These are phyloP conservation scores for Phytopythium boreale DNA, from an alignment of 352 stramenopile species.

Conservation along the genomic window DNA sequence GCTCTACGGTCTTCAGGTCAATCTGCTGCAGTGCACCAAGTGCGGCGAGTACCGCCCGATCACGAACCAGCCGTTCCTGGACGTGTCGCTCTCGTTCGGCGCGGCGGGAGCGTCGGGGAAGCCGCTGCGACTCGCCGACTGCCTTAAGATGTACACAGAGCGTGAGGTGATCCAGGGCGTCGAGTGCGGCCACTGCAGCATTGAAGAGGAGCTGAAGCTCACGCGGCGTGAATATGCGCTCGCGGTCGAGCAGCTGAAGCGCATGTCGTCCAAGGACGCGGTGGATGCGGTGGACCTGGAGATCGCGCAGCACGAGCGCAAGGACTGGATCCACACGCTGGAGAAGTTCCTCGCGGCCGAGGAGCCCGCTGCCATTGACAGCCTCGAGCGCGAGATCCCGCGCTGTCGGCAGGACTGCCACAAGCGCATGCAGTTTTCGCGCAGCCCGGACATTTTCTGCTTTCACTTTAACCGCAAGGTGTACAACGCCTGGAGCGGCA, in stretches of 20 bases:
- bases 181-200: slow-evolving; percentile 73
- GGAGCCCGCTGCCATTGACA: slow-evolving; percentile 29
- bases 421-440: slow-evolving; percentile 77
- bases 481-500: slow-evolving; percentile 62
- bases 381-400: slow-evolving; percentile 32
- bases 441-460: slow-evolving; percentile 78
- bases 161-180: slow-evolving; percentile 69
- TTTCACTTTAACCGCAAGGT: slow-evolving; percentile 89
- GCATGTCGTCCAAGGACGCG: slow-evolving; percentile 6
- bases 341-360: slow-evolving; percentile 34
- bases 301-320: slow-evolving; percentile 55
- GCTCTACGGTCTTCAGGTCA: slow-evolving; percentile 74
- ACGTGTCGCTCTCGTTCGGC: slow-evolving; percentile 73
- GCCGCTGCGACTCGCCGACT: slow-evolving; percentile 44
- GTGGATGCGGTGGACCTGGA: slow-evolving; percentile 42
- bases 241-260: slow-evolving; percentile 15
- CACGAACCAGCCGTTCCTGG: slow-evolving; percentile 72
- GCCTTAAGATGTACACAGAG: slow-evolving; percentile 61
- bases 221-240: slow-evolving; percentile 31
- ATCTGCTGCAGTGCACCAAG: slow-evolving; percentile 68
- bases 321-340: slow-evolving; percentile 64
- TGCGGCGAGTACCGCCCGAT: slow-evolving; percentile 68
- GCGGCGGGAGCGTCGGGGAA: slow-evolving; percentile 19
- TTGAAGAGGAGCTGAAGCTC: slow-evolving; percentile 43
- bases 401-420: slow-evolving; percentile 46